Evolutionary conservation across 352 stramenopile species (phyloP).

Genomic region (Phytophthora citricola): DNA sequence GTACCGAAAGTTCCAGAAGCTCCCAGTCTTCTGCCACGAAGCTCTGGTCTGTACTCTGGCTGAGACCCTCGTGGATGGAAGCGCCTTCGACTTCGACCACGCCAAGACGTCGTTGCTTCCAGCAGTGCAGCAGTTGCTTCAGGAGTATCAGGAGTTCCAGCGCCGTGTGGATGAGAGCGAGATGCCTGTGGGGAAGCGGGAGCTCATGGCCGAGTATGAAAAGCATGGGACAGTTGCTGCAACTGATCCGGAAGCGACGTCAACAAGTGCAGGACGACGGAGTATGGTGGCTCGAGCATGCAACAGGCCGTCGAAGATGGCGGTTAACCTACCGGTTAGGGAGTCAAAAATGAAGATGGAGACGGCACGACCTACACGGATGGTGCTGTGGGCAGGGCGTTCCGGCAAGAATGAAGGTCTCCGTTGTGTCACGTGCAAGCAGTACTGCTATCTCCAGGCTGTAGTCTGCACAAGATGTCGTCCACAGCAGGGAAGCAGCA

Average conservation of each 20-base stretch:
- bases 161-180: conserved; percentile 33
- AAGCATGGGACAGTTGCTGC: conserved; percentile 24
- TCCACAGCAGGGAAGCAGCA: conserved; percentile 44
- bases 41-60: conserved; percentile 82
- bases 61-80: conserved; percentile 67
- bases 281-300: conserved; percentile 42
- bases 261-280: conserved; percentile 41
- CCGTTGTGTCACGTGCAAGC: conserved; percentile 77
- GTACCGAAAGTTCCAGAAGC: conserved; percentile 81
- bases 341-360: conserved; percentile 36
- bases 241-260: conserved; percentile 15
- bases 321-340: conserved; percentile 23
- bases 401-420: conserved; percentile 80
- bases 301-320: conserved; percentile 25
- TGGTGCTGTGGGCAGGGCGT: conserved; percentile 85
- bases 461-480: conserved; percentile 82
- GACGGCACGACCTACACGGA: conserved; percentile 56
- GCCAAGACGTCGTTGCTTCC: conserved; percentile 64
- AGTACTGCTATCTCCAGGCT: conserved; percentile 88
- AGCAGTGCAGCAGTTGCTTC: conserved; percentile 62
- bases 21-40: conserved; percentile 90
- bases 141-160: conserved; percentile 68
- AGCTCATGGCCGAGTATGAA: conserved; percentile 64
- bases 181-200: conserved; percentile 42
- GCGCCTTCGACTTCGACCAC: conserved; percentile 55